phyloP scores from a whole-genome alignment of 768 basidiomycete genomes.

The Agaricus sinodeliciosus region DNA sequence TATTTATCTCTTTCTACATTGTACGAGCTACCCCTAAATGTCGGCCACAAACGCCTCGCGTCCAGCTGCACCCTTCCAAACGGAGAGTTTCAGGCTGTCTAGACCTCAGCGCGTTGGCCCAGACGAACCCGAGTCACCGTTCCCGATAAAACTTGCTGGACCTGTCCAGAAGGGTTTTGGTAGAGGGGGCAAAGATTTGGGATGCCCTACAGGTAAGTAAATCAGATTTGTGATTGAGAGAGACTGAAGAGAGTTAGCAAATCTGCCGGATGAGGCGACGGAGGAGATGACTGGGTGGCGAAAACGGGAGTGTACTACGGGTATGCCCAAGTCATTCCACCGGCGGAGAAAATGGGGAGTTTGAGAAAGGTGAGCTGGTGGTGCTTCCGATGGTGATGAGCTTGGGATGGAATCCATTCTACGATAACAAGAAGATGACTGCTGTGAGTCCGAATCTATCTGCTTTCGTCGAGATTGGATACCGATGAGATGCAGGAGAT shows the following conservation, averaged over 20 bases:
- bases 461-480: neutral
- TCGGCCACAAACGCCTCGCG: slow-evolving; percentile 27
- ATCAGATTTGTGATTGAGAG: neutral
- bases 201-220: slow-evolving; percentile 94
- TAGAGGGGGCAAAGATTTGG: slow-evolving; percentile 89
- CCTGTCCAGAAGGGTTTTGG: slow-evolving; percentile 87
- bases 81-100: slow-evolving; percentile 38
- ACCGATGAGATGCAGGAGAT: slow-evolving; percentile 67
- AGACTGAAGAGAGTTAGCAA: slow-evolving; percentile 45
- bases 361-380: slow-evolving; percentile 49
- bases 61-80: slow-evolving; percentile 37
- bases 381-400: slow-evolving; percentile 99
- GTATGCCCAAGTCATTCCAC: slow-evolving; percentile 71
- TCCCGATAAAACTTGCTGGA: slow-evolving; percentile 76
- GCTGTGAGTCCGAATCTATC: slow-evolving; percentile 54
- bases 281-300: slow-evolving; percentile 58
- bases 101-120: slow-evolving; percentile 67
- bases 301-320: slow-evolving; percentile 93
- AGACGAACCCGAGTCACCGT: slow-evolving; percentile 65
- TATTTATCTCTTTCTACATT: slow-evolving; percentile 2
- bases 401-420: slow-evolving; percentile 95
- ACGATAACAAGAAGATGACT: slow-evolving; percentile 86
- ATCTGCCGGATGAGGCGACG: slow-evolving; percentile 87
- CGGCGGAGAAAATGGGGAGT: slow-evolving; percentile 29
- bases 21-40: slow-evolving; percentile 12